Conservation (phyloP, 2,329 filamentous ascomycete species). For the Fonsecaea nubica region DNA sequence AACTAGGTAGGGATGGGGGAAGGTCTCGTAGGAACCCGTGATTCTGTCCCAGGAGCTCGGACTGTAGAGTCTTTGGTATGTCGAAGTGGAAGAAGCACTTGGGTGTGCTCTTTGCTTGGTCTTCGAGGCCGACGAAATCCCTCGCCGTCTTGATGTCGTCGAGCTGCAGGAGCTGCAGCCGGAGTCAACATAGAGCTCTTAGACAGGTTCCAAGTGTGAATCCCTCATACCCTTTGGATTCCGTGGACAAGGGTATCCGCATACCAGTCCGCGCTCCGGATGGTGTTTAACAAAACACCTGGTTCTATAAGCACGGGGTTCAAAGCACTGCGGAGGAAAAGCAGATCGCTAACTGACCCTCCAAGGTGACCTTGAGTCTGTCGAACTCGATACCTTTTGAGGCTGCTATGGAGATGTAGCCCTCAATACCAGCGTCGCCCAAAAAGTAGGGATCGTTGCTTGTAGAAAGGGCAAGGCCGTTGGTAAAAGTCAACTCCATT, state of each 20-base stretch:
- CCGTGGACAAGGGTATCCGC: not conserved
- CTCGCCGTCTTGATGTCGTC: not conserved
- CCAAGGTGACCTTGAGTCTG: not conserved
- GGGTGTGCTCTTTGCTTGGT: not conserved
- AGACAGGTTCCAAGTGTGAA: not conserved
- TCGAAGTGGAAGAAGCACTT: constrained; percentile 8
- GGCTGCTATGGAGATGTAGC: not conserved
- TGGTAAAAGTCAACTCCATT: not conserved
- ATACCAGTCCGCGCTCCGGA: not conserved
- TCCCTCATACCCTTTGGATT: not conserved
- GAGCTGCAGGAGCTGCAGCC: not conserved
- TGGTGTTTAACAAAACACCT: not conserved
- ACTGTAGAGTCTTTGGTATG: not conserved
- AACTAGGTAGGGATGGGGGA: not conserved
- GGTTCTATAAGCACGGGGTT: not conserved
- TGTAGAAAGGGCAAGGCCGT: not conserved
- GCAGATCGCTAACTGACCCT: not conserved
- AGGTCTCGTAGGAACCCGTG: not conserved
- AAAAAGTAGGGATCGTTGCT: not conserved
- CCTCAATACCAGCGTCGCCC: not conserved
- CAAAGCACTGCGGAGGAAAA: not conserved
- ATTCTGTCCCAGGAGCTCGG: not conserved
- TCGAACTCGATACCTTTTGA: not conserved
- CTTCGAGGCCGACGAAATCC: not conserved
- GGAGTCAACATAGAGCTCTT: not conserved